These are phyloP conservation scores for Populus pruinosa DNA, from an alignment of 345 rosid genomes.

Conservation along the genomic window DNA sequence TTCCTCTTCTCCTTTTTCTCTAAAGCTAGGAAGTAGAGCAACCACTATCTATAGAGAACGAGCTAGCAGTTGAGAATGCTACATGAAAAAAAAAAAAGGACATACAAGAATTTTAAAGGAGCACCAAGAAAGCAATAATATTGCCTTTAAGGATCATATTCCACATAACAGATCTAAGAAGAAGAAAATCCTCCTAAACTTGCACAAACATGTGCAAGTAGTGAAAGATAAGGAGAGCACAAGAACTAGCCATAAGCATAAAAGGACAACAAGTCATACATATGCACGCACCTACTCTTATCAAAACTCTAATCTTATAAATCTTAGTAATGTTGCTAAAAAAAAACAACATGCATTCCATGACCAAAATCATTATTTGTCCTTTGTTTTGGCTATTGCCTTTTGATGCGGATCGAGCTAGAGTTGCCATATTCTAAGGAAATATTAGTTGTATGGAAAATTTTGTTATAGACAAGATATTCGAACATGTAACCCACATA, in stretches of 20 bases:
- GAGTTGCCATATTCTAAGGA: neutral
- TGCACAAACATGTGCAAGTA: neutral
- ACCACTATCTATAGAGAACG: neutral
- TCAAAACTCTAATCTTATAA: too few relatives aligned
- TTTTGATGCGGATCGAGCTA: neutral
- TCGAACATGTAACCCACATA: conserved; percentile 1
- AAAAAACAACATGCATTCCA: neutral
- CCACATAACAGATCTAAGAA: neutral
- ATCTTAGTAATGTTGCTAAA: too few relatives aligned
- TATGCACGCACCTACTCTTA: too few relatives aligned
- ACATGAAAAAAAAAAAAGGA: neutral
- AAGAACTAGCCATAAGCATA: too few relatives aligned
- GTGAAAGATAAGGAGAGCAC: too few relatives aligned
- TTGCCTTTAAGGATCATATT: neutral
- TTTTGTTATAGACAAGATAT: neutral
- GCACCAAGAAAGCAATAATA: neutral
- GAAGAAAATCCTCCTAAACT: neutral
- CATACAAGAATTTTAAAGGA: neutral
- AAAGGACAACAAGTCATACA: too few relatives aligned
- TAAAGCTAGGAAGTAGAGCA: neutral
- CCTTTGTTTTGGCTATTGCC: neutral
- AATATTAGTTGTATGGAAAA: neutral
- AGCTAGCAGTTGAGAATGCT: neutral
- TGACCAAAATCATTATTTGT: neutral
- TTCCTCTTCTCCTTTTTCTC: neutral